Conservation (phyloP, 129 eudicot species). For the Arctium lappa region DNA sequence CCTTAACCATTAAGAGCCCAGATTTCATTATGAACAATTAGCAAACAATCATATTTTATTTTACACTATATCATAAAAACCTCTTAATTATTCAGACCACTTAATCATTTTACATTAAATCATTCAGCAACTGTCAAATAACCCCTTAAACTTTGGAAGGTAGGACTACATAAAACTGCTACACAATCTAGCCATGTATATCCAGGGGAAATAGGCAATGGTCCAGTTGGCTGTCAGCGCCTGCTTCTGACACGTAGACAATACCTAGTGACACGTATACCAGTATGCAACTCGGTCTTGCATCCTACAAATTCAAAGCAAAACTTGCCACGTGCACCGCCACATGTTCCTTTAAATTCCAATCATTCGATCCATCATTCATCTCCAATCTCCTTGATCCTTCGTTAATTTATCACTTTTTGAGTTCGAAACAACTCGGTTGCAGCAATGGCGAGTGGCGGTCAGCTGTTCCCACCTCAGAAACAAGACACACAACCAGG, state of each 20-base stretch:
- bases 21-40: too few relatives aligned
- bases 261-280: constrained; percentile 18
- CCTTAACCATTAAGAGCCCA: too few relatives aligned
- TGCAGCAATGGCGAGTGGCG: constrained; percentile 26
- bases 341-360: constrained; percentile 12
- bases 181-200: too few relatives aligned
- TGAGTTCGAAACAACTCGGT: neutral
- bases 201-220: neutral
- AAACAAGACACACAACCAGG: constrained; percentile 89
- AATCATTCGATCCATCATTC: neutral
- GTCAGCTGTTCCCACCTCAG: constrained; percentile 64
- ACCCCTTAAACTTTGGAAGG: too few relatives aligned
- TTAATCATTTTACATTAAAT: too few relatives aligned
- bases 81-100: too few relatives aligned
- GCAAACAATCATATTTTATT: too few relatives aligned
- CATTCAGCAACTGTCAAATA: too few relatives aligned
- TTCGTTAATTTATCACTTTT: neutral
- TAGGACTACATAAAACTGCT: too few relatives aligned
- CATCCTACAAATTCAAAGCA: constrained; percentile 2
- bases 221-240: constrained; percentile 22
- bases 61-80: too few relatives aligned
- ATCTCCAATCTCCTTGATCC: too few relatives aligned
- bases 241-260: constrained; percentile 25
- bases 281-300: neutral
- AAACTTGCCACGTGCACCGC: constrained; percentile 12